These are phyloP conservation scores for Epichloe hybrida DNA, from an alignment of 2,329 filamentous ascomycete genomes.

Conservation along the genomic window DNA sequence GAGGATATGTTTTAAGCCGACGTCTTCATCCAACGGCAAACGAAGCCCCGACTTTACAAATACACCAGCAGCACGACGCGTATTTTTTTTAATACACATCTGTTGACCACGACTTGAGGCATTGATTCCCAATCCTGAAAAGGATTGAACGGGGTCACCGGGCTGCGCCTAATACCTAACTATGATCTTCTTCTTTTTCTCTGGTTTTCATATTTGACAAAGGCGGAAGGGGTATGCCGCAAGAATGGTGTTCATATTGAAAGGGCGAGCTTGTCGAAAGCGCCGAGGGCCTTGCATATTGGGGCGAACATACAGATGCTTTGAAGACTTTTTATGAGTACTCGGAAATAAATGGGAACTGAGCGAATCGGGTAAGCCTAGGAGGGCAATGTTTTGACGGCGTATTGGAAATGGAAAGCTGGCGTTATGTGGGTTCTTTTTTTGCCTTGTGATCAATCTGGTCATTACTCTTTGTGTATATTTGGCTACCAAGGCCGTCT, in stretches of 20 bases:
- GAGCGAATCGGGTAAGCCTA: not conserved
- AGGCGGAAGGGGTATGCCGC: not conserved
- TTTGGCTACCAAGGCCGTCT: not conserved
- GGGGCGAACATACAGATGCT: not conserved
- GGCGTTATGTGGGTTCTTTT: not conserved
- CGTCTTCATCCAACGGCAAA: not conserved
- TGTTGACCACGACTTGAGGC: no score
- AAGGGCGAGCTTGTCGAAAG: not conserved
- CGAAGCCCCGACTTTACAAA: no score
- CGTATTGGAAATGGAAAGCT: not conserved
- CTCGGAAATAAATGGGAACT: not conserved
- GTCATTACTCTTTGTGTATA: not conserved
- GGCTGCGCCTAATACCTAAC: not conserved
- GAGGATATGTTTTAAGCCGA: constrained; percentile 40
- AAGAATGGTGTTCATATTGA: not conserved
- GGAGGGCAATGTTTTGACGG: not conserved
- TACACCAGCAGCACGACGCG: not conserved
- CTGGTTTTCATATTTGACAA: not conserved
- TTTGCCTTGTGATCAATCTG: not conserved
- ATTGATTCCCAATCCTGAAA: no score
- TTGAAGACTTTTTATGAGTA: not conserved
- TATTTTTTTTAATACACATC: not conserved
- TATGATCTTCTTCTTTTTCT: not conserved
- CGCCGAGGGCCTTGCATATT: not conserved
- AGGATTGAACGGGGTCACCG: not conserved